Evolutionary conservation across 306 rosid genomes (phyloP), one percentile per base, ranked within the genome.

Genomic region (Benincasa hispida): DNA sequence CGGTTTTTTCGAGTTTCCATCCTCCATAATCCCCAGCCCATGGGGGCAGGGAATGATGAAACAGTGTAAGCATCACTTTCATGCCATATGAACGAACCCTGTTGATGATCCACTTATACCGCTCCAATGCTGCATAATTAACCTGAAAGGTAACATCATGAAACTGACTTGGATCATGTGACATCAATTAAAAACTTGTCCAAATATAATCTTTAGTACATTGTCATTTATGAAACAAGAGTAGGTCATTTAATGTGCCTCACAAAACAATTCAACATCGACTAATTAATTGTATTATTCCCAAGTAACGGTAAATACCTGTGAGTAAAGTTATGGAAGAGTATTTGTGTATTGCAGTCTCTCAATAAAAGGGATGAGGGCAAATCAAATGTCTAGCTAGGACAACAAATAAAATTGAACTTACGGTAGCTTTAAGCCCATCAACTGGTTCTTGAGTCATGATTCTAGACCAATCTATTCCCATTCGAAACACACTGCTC

Each of bases 11-110:
- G 85, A 90, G 79, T 86, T 94, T 91, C 99, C 97, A 94, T 79
- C 97, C 99, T 81, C 99, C 99, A 87, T 94, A 94, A 56, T 90
- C 91, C 77, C 95, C 91, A 34, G 99, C 96, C 99, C 88, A 87
- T 15, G 98, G 91, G 51, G 98, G 98, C 75, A 94, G 86, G 41
- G 98, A 94, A 79, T 94, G 98, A 87, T 94, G 98, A 76, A 94
- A 94, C 76, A 94, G 91, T 74, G 98, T 94, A 76, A 94, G 87
- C 98, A 91, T 89, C 81, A 94, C 98, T 84, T 94, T 94, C 98
- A 94, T 94, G 81, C 97, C 98, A 78, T 87, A 77, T 28, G 96
- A 91, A 39, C 76, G 91, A 78, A 83, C 91, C 86, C 89, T 90
- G 68, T 83, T 88, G 85, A 94, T 89, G 65, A 91, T 91, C 98